Evolutionary conservation across 805 yeast species (phyloP), one percentile per base, ranked within the genome.

Genomic region (Saccharomycopsis babjevae): DNA sequence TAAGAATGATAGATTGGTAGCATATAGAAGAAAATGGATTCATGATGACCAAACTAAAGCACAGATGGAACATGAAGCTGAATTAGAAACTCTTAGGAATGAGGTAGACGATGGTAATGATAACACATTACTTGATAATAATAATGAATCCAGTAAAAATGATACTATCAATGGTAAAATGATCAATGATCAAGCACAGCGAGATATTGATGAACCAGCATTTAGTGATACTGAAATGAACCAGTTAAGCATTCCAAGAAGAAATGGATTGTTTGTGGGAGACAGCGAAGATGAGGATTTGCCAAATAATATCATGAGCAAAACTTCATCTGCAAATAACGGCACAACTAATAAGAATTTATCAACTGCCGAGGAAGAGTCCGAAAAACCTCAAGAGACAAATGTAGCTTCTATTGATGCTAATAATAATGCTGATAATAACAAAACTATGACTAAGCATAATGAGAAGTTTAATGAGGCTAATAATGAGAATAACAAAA

Each of bases 21-120:
- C 71, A 1, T 73, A 78, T 64, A 73, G 84, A 66, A 70, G 75
- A 50, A 70, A 68, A 15, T 68, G 72, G 61, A 70, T 79, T 15
- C 69, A 73, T 32, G 72, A 73, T 22, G 85, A 81, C 55, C 61
- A 61, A 8, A 65, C 64, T 18, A 52, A 46, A 25, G 56, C 43
- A 13, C 57, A 59, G 22, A 52, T 42, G 28, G 25, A 20, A 5
- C 58, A 62, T 18, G 32, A 38, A 50, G 57, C 43, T 22, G 38
- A 57, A 25, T 58, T 57, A 25, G 62, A 61, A 15, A 25, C 40
- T 34, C 22, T 46, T 11, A 36, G 43, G 30, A 59, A 42, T n/a
- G 56, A 46, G 22, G 22, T 30, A 16, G 50, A 42, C 5, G 25
- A 54, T 13, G 46, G 43, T 4, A 50, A 18, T 32, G 59, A 38